Percentiles rank a stretch among this genome's conserved stretches.
phyloP scores from a whole-genome alignment of 306 rosid species.

The Begonia fuchsioides region DNA sequence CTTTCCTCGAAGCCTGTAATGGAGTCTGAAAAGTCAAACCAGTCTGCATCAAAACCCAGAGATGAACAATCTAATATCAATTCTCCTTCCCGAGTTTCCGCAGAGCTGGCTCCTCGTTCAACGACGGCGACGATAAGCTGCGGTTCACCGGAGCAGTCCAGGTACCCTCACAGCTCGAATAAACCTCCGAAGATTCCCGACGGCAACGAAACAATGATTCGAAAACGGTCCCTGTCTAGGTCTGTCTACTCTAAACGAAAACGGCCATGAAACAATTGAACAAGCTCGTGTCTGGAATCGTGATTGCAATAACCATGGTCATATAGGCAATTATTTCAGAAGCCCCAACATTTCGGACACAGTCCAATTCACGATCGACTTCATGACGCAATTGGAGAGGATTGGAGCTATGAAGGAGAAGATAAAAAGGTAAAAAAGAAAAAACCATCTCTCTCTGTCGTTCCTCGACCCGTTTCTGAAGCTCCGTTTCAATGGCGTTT shows the following conservation, averaged over 20 bases:
- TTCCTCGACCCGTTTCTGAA: background rate
- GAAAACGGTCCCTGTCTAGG: constrained; percentile 36
- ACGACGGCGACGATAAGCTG: too few relatives aligned
- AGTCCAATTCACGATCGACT: background rate
- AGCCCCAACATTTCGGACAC: background rate
- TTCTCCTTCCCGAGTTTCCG: constrained; percentile 4
- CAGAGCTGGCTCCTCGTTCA: constrained; percentile 7
- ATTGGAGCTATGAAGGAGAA: background rate
- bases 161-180: constrained; percentile 28
- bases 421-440: background rate
- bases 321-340: constrained; percentile 3
- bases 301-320: too few relatives aligned
- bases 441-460: too few relatives aligned
- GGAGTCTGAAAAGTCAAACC: constrained; percentile 19
- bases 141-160: too few relatives aligned
- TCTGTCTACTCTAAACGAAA: constrained; percentile 53
- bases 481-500: background rate
- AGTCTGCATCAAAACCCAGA: constrained; percentile 14
- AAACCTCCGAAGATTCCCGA: constrained; percentile 44
- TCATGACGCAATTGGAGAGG: background rate
- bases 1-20: constrained; percentile 8
- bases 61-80: background rate
- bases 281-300: constrained; percentile 30
- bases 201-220: constrained; percentile 17
- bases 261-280: constrained; percentile 77